These are phyloP conservation scores for Globisporangium irregulare DNA, from an alignment of 352 stramenopile species.

Conservation along the genomic window DNA sequence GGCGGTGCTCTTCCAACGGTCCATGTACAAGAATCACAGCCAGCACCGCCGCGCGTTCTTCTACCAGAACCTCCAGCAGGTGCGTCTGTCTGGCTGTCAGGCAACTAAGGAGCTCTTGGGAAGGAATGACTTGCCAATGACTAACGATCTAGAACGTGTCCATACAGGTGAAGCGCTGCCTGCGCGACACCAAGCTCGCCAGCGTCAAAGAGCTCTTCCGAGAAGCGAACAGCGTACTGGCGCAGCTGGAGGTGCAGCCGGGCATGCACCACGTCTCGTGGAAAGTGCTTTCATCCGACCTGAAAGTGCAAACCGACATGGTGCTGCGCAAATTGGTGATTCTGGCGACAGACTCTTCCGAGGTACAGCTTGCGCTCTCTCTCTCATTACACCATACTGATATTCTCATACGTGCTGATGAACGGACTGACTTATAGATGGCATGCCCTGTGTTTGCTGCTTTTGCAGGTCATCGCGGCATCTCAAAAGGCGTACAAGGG, in stretches of 20 bases:
- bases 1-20: conserved; percentile 61
- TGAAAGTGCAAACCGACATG: conserved; percentile 52
- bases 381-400: not conserved
- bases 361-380: conserved; percentile 19
- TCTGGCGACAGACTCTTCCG: conserved; percentile 25
- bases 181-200: conserved; percentile 45
- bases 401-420: not conserved
- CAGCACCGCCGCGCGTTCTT: conserved; percentile 82
- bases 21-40: conserved; percentile 89
- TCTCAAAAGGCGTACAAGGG: conserved; percentile 81
- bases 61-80: conserved; percentile 76
- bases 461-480: conserved; percentile 36
- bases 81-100: conserved; percentile 9
- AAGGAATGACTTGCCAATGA: not conserved
- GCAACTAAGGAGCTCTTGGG: not conserved
- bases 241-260: conserved; percentile 37
- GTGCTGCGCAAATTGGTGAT: conserved; percentile 45
- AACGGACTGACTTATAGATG: not conserved
- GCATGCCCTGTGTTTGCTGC: not conserved
- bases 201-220: conserved; percentile 37
- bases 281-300: conserved; percentile 58
- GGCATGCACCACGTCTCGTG: conserved; percentile 74
- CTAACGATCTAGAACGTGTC: not conserved
- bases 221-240: conserved; percentile 38
- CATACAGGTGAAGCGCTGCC: conserved; percentile 56